Evolutionary conservation across 2,329 filamentous ascomycete species (phyloP), one percentile per base, ranked within the genome.

Genomic region (Hymenoscyphus occultus): DNA sequence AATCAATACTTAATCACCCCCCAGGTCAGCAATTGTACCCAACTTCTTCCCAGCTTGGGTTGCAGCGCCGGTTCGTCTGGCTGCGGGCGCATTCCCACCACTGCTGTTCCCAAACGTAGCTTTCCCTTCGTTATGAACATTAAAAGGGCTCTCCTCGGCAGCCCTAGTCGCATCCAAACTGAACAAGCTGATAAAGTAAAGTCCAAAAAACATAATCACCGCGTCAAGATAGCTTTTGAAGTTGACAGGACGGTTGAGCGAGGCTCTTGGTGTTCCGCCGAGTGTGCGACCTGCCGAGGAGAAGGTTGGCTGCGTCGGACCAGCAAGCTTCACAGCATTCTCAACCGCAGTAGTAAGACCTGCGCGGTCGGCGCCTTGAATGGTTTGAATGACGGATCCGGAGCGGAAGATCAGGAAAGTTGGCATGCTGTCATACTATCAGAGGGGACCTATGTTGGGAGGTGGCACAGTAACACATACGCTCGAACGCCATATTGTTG

Each of bases 371-470:
- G 93, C 93, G 72, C 95, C 95, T 74, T 86, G 84, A 74, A 97
- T 87, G 39, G 90, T 93, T 70, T 91, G 85, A 74, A 91, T 84
- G 73, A 89, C 86, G 69, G 84, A 82, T 72, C 89, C 89, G 75
- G 86, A 87, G 79, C 91, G 90, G 83, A 92, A 93, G 78, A 98
- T 88, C 76, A 97, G 86, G 80, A 99, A 98, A 61, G 95, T 98
- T 5, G 95, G 95, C 88, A 96, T 93, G 69, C 84, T 85, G 22
- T 22, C 31, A 60, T 57, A 61, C 56, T 64, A 60, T 67, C 59
- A 67, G 69, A 48, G 31, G 64, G 45, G 42, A 28, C 16, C 39
- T 9, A 39, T 39, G 39, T 28, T 14, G 62, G 39, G 9, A 32
- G 48, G 32, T 31, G 61, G 39, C 13, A 39, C 59, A 66, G 39